Evolutionary conservation across 208 protist species (phyloP).

Genomic region (Wallacemonas sp.): DNA sequence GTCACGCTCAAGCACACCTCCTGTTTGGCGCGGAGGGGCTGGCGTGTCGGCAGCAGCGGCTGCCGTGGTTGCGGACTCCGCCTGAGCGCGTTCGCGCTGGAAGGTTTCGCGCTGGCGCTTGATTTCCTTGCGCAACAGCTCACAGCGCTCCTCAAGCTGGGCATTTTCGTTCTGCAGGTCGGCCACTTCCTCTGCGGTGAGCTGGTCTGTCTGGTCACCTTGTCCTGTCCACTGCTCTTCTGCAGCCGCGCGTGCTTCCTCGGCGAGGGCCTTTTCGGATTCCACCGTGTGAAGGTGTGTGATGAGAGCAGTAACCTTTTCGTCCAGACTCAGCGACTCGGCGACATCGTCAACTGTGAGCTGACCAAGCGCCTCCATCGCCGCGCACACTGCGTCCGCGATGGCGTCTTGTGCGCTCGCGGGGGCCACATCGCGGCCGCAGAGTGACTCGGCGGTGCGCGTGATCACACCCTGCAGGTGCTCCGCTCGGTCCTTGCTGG

Average conservation of each 20-base stretch:
- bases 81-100: conserved; percentile 41
- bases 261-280: neutral
- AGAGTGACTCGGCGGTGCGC: neutral
- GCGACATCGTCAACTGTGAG: neutral
- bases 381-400: neutral
- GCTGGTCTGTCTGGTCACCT: neutral
- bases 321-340: neutral
- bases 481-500: neutral
- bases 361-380: neutral
- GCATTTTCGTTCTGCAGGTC: conserved; percentile 41
- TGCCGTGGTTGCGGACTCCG: conserved; percentile 3
- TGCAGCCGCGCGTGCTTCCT: neutral
- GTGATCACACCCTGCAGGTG: neutral
- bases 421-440: neutral
- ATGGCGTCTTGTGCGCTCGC: neutral
- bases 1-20: conserved; percentile 54
- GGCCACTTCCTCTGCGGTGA: conserved; percentile 14
- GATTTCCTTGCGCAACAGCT: conserved; percentile 77
- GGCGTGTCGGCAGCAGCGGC: neutral
- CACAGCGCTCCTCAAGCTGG: conserved; percentile 80
- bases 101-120: conserved; percentile 67
- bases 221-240: neutral
- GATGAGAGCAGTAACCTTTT: neutral
- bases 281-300: neutral
- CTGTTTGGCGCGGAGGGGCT: conserved; percentile 1